Evolutionary conservation across 1,284 basidiomycete genomes (phyloP), one percentile per base, ranked within the genome.

Genomic region (Schizopora paradoxa): DNA sequence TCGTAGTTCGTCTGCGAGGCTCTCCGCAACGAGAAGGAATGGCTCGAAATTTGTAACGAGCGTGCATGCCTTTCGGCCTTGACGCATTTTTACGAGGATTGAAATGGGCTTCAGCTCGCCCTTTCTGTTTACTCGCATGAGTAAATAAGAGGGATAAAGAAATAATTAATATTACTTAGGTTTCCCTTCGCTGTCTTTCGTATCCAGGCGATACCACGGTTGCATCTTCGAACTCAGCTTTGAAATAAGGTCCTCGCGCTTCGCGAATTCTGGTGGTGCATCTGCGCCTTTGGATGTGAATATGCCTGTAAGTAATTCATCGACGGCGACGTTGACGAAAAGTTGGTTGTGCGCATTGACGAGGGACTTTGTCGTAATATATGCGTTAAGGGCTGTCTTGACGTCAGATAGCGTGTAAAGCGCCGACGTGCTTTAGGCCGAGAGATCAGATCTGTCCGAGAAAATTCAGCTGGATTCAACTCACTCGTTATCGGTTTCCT

Each of bases 1-100:
- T 50, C 80, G 74, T 42, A 94, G 66, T 47, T 90, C 87, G 35
- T 92, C 89, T 1, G 85, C 83, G 61, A 94, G 77, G 14, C 79
- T 74, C 11, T 89, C 82, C 0, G 79, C 73, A 19, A 28, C 4
- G 18, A 91, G 63, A 3, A 74, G 71, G 62, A 84, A 94, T 0
- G 79, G 71, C 59, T 95, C 91, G 51, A 88, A 85, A 0, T 84
- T 82, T 0, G 80, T 79, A 34, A 92, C 71, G 38, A 86, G 66
- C 2, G 91, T 95, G 40, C 77, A 79, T 18, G 80, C 77, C 63
- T 88, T 86, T 35, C 82, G 72, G 3, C 88, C 86, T 59, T 87
- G 84, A 18, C 89, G 73, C 14, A 78, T 67, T 66, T 89, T 91
- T 42, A 79, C 73, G 3, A 68, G 61, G 14, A 94, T 73, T 5